These are phyloP conservation scores for Perilla frutescens DNA, from an alignment of 257 asterid genomes.

Conservation along the genomic window DNA sequence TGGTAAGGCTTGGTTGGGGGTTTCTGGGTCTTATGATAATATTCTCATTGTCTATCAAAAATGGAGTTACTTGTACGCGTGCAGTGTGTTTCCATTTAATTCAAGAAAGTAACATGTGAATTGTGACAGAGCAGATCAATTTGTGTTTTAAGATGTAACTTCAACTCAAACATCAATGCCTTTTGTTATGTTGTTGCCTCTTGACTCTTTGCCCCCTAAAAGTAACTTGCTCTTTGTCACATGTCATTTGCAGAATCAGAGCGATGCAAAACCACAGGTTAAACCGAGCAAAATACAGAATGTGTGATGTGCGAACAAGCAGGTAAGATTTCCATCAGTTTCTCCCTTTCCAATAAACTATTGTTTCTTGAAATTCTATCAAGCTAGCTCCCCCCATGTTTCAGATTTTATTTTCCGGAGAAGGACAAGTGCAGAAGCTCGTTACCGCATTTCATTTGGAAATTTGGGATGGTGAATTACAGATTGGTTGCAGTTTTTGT, in stretches of 20 bases:
- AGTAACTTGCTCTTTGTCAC: background rate
- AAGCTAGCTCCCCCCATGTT: background rate
- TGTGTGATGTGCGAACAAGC: conserved; percentile 37
- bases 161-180: background rate
- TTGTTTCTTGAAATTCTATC: conserved; percentile 7
- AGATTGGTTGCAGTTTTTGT: conserved; percentile 21
- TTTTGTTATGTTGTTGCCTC: background rate
- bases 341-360: background rate
- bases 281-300: conserved; percentile 48
- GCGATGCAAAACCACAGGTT: conserved; percentile 41
- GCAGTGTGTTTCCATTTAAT: too few species aligned
- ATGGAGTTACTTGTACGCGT: background rate
- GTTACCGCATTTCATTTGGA: background rate
- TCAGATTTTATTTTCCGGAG: conserved; percentile 12
- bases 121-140: background rate
- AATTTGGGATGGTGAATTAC: conserved; percentile 20
- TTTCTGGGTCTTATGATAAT: background rate
- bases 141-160: background rate
- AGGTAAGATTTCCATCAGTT: conserved; percentile 33
- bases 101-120: background rate
- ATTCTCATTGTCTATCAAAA: background rate
- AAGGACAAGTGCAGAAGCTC: conserved; percentile 25
- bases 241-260: conserved; percentile 41
- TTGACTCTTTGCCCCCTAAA: background rate
- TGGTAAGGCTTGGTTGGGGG: background rate